Conservation (phyloP, 2,329 filamentous ascomycete genomes). For the Venturia effusa region DNA sequence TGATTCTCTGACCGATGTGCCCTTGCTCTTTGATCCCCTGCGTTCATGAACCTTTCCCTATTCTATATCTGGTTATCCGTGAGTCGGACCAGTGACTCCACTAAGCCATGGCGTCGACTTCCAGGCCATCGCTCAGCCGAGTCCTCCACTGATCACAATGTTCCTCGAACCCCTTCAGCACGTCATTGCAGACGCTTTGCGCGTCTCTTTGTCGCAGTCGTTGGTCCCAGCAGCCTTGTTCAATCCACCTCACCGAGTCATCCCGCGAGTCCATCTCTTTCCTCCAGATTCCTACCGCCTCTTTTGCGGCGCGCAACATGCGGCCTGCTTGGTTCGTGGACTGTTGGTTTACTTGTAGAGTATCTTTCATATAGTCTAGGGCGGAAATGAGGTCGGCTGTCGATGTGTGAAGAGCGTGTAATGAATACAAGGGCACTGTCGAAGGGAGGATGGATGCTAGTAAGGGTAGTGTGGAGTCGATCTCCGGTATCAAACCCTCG, state of each 20-base stretch:
- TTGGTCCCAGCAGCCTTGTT: constrained; percentile 72
- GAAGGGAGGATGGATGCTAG: constrained; percentile 42
- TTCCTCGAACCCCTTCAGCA: constrained; percentile 86
- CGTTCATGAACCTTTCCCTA: not conserved
- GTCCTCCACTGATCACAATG: constrained; percentile 78
- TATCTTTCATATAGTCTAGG: constrained; percentile 78
- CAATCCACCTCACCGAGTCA: constrained; percentile 72
- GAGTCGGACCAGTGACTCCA: not conserved
- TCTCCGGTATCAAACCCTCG: constrained; percentile 57
- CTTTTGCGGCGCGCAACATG: constrained; percentile 68
- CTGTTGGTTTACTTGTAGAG: constrained; percentile 87
- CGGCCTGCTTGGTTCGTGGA: constrained; percentile 72
- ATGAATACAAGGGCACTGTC: constrained; percentile 50
- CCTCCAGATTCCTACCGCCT: constrained; percentile 75
- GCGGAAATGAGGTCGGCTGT: constrained; percentile 65
- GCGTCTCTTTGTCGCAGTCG: constrained; percentile 68
- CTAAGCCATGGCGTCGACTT: not conserved
- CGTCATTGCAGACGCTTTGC: constrained; percentile 71
- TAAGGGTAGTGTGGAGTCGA: constrained; percentile 52
- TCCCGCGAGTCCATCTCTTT: constrained; percentile 74
- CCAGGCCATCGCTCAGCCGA: constrained; percentile 39
- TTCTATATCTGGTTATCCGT: not conserved
- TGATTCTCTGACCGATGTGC: not conserved
- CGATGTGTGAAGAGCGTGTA: constrained; percentile 55
- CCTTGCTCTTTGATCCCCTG: not conserved